Evolutionary conservation across 495 filamentous ascomycete genomes (phyloP), one percentile per base, ranked within the genome.

Genomic region (Neurospora sp.): DNA sequence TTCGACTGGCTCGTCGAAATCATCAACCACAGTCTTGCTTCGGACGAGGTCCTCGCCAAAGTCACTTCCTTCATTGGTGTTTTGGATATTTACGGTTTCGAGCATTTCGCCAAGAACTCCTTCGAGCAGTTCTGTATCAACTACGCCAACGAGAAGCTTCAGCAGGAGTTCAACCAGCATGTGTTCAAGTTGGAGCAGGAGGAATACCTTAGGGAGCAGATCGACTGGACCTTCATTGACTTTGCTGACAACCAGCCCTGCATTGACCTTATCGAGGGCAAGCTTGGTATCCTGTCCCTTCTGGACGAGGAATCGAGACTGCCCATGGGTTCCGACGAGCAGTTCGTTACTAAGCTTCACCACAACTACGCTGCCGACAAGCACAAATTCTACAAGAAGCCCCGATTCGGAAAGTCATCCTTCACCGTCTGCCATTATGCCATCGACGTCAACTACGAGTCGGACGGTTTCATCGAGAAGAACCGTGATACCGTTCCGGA

Each of bases 111-210:
- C 69, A 98, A 97, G 85, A 99, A 99, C 85, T 98, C 96, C 10
- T 99, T 99, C 77, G 96, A 99, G 82, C 96, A 99, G 81, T 99
- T 99, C 82, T 99, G 96, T 81, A 99, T 99, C 87, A 99, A 99
- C 83, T 99, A 98, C 77, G 96, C 96, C 80, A 99, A 99, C 82
- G 96, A 99, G 82, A 99, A 99, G 81, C 84, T 99, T 41, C 96
- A 99, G 79, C 96, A 99, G 79, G 96, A 99, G 77, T 99, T 99
- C 86, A 99, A 99, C 81, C 94, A 96, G 81, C 96, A 99, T 76
- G 96, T 99, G n/a, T 99, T 99, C 89, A 97, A 98, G 80, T 88
- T 99, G 22, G 96, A 99, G 81, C 96, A 99, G 81, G 96, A 98
- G 82, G 96, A 99, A 83, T 99, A 99, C 82, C 88, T 98, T 14